Conservation (phyloP, 495 filamentous ascomycete species). For the Penicillium robsamsonii region DNA sequence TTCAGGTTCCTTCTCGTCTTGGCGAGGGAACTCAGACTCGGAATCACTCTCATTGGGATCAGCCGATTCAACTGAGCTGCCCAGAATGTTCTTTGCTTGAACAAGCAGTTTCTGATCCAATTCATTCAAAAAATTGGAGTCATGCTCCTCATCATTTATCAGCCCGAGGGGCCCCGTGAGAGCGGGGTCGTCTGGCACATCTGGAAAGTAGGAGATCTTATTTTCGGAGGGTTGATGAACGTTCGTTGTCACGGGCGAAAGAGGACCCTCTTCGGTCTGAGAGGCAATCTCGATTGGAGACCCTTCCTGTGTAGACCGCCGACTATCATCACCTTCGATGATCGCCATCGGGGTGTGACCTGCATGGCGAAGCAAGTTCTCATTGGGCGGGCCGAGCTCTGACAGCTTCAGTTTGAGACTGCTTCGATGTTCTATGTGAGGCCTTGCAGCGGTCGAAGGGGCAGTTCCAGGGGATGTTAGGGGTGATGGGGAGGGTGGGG, state of each 20-base stretch:
- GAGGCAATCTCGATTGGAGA: conserved; percentile 22
- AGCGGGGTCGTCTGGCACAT: conserved; percentile 44
- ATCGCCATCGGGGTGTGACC: conserved; percentile 51
- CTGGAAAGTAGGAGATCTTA: conserved; percentile 44
- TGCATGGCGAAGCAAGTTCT: conserved; percentile 41
- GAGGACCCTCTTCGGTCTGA: conserved; percentile 28
- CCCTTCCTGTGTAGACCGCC: conserved; percentile 29
- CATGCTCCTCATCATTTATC: conserved; percentile 42
- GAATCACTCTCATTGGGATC: conserved; percentile 29
- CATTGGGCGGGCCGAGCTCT: conserved; percentile 40
- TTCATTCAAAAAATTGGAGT: conserved; percentile 40
- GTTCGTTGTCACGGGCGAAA: conserved; percentile 31
- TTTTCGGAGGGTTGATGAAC: conserved; percentile 39
- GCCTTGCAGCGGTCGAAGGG: conserved; percentile 28
- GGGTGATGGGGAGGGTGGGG: conserved; percentile 41
- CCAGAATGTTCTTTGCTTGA: conserved; percentile 35
- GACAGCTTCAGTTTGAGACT: conserved; percentile 44
- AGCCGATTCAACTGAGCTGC: conserved; percentile 17
- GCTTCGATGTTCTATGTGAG: conserved; percentile 32
- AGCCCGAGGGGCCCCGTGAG: conserved; percentile 46
- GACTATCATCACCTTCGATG: conserved; percentile 38
- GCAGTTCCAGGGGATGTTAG: conserved; percentile 25
- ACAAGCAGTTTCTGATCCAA: conserved; percentile 45
- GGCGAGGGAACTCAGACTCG: conserved; percentile 29
- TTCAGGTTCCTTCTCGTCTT: conserved; percentile 52